phyloP scores from a whole-genome alignment of 2,329 filamentous ascomycete species.

The Beauveria sp. region DNA sequence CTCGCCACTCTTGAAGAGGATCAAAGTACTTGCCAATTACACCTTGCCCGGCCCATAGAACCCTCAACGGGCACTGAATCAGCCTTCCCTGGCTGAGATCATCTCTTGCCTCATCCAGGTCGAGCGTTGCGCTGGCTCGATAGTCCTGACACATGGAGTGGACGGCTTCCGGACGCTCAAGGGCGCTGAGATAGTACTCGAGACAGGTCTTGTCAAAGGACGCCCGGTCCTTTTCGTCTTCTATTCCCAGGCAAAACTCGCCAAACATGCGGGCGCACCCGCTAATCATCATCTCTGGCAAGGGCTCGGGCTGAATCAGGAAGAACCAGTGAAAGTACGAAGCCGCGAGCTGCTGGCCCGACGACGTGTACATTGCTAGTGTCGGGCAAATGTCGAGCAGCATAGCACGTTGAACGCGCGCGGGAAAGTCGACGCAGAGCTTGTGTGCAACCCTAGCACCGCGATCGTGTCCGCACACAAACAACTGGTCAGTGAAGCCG shows the following conservation, averaged over 20 bases:
- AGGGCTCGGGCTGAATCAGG: constrained; percentile 42
- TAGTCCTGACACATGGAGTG: constrained; percentile 50
- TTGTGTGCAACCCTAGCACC: constrained; percentile 49
- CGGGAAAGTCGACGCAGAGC: constrained; percentile 39
- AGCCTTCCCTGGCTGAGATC: constrained; percentile 32
- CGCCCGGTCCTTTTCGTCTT: constrained; percentile 23
- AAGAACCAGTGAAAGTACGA: constrained; percentile 55
- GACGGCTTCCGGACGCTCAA: constrained; percentile 34
- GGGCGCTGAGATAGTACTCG: constrained; percentile 32
- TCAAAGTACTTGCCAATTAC: constrained; percentile 37
- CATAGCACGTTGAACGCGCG: constrained; percentile 33
- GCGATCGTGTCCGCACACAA: constrained; percentile 48
- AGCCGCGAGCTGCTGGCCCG: constrained; percentile 33
- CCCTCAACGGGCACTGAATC: constrained; percentile 32
- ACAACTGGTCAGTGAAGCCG: constrained; percentile 30
- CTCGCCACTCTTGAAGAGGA: constrained; percentile 36
- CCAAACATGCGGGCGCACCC: constrained; percentile 31
- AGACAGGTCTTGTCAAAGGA: constrained; percentile 28
- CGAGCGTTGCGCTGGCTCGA: constrained; percentile 36
- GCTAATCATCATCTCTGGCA: constrained; percentile 41
- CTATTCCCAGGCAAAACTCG: constrained; percentile 33
- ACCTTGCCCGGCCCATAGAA: constrained; percentile 37
- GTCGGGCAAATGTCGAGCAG: constrained; percentile 49
- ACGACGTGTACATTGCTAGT: constrained; percentile 42
- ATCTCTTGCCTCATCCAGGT: constrained; percentile 36